Base-by-base conservation (phyloP, 176 grass and related monocot genomes). In the Musa troglodytarum region DNA sequence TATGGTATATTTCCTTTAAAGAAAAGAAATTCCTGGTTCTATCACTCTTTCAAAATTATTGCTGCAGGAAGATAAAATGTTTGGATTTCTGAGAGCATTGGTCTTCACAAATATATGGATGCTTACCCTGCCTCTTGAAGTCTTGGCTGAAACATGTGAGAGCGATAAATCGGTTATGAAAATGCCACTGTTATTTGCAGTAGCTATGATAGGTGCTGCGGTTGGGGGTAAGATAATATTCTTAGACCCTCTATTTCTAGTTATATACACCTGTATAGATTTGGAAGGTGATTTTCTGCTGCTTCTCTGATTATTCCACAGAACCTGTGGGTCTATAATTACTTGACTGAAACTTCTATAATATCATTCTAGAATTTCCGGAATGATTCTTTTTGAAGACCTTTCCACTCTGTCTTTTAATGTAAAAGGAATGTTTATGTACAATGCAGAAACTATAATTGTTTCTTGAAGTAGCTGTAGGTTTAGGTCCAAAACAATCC, bases 181-280 rank as follows among this genome's bases (percentile, higher is more conserved):
- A 55, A 92, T 92, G 89, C 86, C 86, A 9, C 49, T 92, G 73
- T 83, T 88, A 16, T 84, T 92, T 62, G 86, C 83, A 65, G 80
- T 88, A 29, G 89, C 83, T 53, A 59, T 92, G 54, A 23, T 1
- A 2, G 77, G 77, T 53, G 77, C 77, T 71, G 23, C 77, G 6
- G 65, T 79, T 50, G 52, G 65, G 1, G 77, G 77, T 79, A 71
- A 79, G 25, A 79, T 69, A 58, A 49, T 11, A 15, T 34, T 16
- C 0, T 26, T 0, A 26, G 16, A 29, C 10, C 12, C 28, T 19
- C 14, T 53, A n/a, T 28, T 67, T 14, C 25, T 57, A 49, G 1
- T 68, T 19, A 26, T 54, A 25, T 54, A 1, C n/a, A 55, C 2
- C 14, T 73, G 10, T 26, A 14, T 2, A 23, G 10, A 10, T 14